A percentile compares a stretch with the other conserved stretches of the same genome.
Evolutionary conservation across 2,329 filamentous ascomycete genomes (phyloP).

Genomic region (Aureobasidium zeae): DNA sequence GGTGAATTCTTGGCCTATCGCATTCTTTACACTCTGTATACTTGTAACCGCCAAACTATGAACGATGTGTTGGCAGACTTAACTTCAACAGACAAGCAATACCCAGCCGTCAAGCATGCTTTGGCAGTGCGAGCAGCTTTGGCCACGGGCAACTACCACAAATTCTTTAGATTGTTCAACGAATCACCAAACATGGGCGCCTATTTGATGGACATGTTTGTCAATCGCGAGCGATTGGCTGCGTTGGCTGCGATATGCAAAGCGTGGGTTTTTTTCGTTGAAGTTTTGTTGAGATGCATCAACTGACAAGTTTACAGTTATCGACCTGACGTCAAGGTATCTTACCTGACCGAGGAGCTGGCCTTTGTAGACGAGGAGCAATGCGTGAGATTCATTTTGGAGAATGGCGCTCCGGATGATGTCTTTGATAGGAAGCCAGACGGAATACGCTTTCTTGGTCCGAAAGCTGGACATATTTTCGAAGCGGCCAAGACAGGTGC

Average conservation of each 20-base stretch:
- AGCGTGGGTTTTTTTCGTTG: slow-evolving; percentile 58
- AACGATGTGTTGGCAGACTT: slow-evolving; percentile 98
- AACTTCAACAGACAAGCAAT: slow-evolving; percentile 91
- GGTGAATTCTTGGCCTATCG: slow-evolving; percentile 98
- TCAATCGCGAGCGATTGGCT: slow-evolving; percentile 81
- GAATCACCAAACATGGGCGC: slow-evolving; percentile 94
- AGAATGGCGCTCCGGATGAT: slow-evolving; percentile 62
- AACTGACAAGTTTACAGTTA: slow-evolving; percentile 55
- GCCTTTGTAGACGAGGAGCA: slow-evolving; percentile 71
- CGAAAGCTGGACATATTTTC: slow-evolving; percentile 64
- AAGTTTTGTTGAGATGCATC: neutral
- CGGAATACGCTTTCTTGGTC: slow-evolving; percentile 56
- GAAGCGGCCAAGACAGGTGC: slow-evolving; percentile 63
- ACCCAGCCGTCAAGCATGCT: slow-evolving; percentile 78
- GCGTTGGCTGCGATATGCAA: slow-evolving; percentile 88
- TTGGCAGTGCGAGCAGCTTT: slow-evolving; percentile 83
- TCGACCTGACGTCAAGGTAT: slow-evolving; percentile 79
- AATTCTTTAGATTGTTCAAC: slow-evolving; percentile 92
- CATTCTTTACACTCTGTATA: slow-evolving; percentile 99
- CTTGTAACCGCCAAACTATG: slow-evolving; percentile 93
- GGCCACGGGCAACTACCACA: slow-evolving; percentile 92
- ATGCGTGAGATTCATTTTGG: slow-evolving; percentile 80
- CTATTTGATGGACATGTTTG: slow-evolving; percentile 99
- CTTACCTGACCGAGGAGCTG: slow-evolving; percentile 91
- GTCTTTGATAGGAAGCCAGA: slow-evolving; percentile 70